Evolutionary conservation across 768 basidiomycete species (phyloP).

Genomic region (Phylloporus sp.): DNA sequence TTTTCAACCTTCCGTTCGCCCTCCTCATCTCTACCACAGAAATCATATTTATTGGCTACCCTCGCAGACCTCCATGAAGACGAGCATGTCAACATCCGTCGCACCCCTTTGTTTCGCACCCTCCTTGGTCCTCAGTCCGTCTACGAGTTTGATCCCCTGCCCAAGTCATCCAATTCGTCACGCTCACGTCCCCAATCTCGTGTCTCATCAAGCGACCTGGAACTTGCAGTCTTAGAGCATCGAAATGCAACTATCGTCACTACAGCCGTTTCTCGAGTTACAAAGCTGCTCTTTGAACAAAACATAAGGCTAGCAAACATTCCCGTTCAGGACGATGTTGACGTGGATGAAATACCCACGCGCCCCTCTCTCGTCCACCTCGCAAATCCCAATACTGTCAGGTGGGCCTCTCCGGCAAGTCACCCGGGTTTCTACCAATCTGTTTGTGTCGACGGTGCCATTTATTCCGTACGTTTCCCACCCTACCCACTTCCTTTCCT

Average conservation of each 20-base stretch:
- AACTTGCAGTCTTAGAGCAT: constrained; percentile 36
- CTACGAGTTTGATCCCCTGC: constrained; percentile 19
- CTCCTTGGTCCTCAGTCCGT: constrained; percentile 27
- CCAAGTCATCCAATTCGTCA: constrained; percentile 12
- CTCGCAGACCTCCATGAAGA: constrained; percentile 38
- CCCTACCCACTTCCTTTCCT: not conserved
- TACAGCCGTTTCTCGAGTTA: constrained; percentile 43
- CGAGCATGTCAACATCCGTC: constrained; percentile 30
- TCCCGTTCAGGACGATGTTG: constrained; percentile 25
- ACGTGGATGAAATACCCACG: constrained; percentile 12
- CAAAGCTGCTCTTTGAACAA: constrained; percentile 44
- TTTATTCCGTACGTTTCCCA: constrained; percentile 45
- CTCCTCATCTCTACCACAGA: constrained; percentile 28
- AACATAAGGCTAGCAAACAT: constrained; percentile 39
- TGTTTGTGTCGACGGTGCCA: constrained; percentile 53
- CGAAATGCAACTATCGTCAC: constrained; percentile 41
- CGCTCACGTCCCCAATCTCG: constrained; percentile 15
- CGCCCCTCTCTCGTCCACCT: constrained; percentile 21
- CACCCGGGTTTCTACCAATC: constrained; percentile 37
- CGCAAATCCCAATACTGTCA: constrained; percentile 31
- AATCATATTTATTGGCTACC: constrained; percentile 39
- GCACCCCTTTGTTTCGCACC: constrained; percentile 40
- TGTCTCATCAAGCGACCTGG: constrained; percentile 10
- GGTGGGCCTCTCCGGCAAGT: constrained; percentile 30
- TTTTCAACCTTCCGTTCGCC: not conserved